These are phyloP conservation scores for Nevesoporus exiguus DNA, from an alignment of 768 basidiomycete species.

Conservation along the genomic window DNA sequence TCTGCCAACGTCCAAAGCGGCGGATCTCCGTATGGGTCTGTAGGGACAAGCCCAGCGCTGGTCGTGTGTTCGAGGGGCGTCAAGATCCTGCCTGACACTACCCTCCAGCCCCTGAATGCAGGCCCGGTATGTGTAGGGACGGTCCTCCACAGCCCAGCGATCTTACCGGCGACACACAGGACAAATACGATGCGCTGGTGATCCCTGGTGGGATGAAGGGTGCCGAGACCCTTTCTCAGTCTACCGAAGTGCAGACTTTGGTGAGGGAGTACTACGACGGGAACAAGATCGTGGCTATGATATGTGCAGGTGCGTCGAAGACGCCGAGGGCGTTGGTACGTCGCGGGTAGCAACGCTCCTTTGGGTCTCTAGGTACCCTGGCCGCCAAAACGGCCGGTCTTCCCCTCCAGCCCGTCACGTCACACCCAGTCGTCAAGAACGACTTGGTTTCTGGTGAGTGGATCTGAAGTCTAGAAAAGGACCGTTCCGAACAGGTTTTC, in stretches of 20 bases:
- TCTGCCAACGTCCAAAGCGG: slow-evolving; percentile 60
- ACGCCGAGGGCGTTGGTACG: background rate
- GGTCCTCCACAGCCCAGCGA: background rate
- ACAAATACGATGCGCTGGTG: slow-evolving; percentile 63
- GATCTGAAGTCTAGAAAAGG: background rate
- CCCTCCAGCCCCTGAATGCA: slow-evolving; percentile 42
- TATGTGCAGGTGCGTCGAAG: slow-evolving; percentile 64
- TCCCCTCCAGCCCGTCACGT: slow-evolving; percentile 64
- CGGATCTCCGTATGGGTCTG: slow-evolving; percentile 22
- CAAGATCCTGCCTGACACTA: slow-evolving; percentile 64
- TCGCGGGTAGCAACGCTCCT: background rate
- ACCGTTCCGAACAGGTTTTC: background rate
- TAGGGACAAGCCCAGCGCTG: slow-evolving; percentile 39
- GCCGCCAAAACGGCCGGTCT: slow-evolving; percentile 62
- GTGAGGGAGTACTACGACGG: slow-evolving; percentile 48
- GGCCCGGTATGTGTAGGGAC: slow-evolving; percentile 41
- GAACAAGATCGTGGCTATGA: slow-evolving; percentile 66
- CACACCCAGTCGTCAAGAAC: slow-evolving; percentile 68
- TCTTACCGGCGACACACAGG: slow-evolving; percentile 35
- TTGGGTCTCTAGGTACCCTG: slow-evolving; percentile 51
- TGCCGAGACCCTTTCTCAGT: slow-evolving; percentile 66
- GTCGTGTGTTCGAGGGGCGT: slow-evolving; percentile 72
- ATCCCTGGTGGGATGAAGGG: slow-evolving; percentile 80
- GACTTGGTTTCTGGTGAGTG: slow-evolving; percentile 53
- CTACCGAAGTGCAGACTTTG: slow-evolving; percentile 55